A percentile compares a stretch with the other conserved stretches of the same genome.
Conservation (phyloP, 495 filamentous ascomycete species). For the Tuber microsphaerosporum region DNA sequence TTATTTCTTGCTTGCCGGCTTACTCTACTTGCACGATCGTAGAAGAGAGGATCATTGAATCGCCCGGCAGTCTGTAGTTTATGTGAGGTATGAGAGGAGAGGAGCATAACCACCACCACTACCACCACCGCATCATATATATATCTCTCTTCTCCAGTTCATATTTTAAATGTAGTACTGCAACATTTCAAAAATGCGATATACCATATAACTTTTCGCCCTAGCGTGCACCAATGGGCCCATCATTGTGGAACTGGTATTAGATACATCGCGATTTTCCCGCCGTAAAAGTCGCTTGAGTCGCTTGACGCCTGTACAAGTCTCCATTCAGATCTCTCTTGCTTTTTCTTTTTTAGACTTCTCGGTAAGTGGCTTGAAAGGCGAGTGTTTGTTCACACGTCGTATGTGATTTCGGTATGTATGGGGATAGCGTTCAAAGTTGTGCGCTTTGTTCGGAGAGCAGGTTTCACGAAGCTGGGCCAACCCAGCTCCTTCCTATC, state of each 20-base stretch:
- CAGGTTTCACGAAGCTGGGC: neutral
- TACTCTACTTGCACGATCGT: neutral
- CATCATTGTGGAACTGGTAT: constrained; percentile 1
- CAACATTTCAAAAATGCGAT: neutral
- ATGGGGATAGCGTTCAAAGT: constrained; percentile 16
- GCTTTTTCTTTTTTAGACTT: constrained; percentile 9
- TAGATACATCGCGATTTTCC: constrained; percentile 6
- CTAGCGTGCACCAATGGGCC: neutral
- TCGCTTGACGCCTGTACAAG: neutral
- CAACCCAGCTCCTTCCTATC: constrained; percentile 2
- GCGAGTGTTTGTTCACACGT: constrained; percentile 10
- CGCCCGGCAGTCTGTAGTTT: neutral
- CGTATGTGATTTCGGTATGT: constrained; percentile 9
- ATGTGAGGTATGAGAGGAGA: neutral
- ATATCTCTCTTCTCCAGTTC: neutral
- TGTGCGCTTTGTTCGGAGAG: neutral
- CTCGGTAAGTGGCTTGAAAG: constrained; percentile 23
- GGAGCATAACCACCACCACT: neutral
- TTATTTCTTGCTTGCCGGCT: neutral
- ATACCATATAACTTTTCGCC: constrained; percentile 2
- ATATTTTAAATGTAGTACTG: neutral
- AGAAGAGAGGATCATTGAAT: neutral
- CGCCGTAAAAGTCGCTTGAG: neutral
- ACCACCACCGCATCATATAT: neutral
- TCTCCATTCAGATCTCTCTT: neutral